Evolutionary conservation across 2,329 filamentous ascomycete genomes (phyloP), one percentile per base, ranked within the genome.

Genomic region (Curvularia lunata): DNA sequence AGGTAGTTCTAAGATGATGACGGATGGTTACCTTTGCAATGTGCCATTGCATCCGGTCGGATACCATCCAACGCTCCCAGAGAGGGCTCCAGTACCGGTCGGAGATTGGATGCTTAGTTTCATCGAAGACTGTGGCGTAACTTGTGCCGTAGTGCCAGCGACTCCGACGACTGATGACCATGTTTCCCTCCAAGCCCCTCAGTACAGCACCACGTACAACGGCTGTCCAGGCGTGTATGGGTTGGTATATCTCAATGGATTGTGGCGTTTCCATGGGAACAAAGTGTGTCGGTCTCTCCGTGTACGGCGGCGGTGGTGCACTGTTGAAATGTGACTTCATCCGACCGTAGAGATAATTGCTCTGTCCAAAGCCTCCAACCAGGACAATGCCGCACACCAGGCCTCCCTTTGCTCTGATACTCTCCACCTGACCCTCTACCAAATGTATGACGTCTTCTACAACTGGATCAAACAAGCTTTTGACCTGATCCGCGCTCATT

Each of bases 51-150:
- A 94, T 92, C 47, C 90, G 83, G 74, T 93, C 89, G 45, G 85
- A 87, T 6, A 93, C 90, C 89, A 92, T 92, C 89, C 89, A 92
- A 48, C 89, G 78, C 78, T 92, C 89, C 89, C 89, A 92, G 23
- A 92, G 75, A 5, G 89, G 89, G 64, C 86, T 89, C 90, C 90
- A 93, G 71, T 93, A 93, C 49, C 90, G 80, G 74, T 92, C 90
- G 42, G 82, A 85, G 5, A 91, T 85, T 3, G 85, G 85, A 73
- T 94, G 91, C 71, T 88, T 90, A 48, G 85, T 82, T 70, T 91
- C 88, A 64, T 93, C 90, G 72, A 91, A 94, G 0, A 91, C 88
- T 0, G 90, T 93, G 0, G 91, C 90, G 75, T 93, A 93, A 23
- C 87, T 90, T 5, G 90, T 92, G 23, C 91, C 91, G 70, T 94